phyloP scores from a whole-genome alignment of 1,284 basidiomycete genomes.

The Malassezia equina region DNA sequence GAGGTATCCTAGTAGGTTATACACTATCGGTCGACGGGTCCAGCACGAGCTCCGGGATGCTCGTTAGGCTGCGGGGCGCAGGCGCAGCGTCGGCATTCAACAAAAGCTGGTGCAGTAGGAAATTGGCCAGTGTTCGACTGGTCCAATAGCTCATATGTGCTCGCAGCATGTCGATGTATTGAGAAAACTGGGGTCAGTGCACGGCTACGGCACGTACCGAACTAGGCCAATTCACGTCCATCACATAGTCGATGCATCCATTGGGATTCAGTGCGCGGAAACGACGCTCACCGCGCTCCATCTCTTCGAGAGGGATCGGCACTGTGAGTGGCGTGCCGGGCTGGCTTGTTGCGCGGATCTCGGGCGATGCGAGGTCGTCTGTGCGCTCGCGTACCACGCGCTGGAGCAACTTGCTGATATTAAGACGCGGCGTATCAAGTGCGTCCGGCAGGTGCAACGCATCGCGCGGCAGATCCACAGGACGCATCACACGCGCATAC shows the following conservation, averaged over 20 bases:
- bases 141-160: constrained; percentile 42
- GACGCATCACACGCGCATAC: constrained; percentile 47
- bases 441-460: constrained; percentile 40
- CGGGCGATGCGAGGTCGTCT: not conserved
- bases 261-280: constrained; percentile 42
- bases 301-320: constrained; percentile 9
- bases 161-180: constrained; percentile 34
- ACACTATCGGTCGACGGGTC: constrained; percentile 16
- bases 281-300: constrained; percentile 20
- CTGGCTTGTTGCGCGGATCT: not conserved
- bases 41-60: constrained; percentile 5
- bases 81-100: constrained; percentile 3
- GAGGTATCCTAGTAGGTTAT: not conserved
- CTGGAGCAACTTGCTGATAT: constrained; percentile 44
- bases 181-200: constrained; percentile 7
- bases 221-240: constrained; percentile 3
- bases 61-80: not conserved
- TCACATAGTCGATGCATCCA: constrained; percentile 37
- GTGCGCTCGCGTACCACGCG: constrained; percentile 22
- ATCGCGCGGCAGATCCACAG: constrained; percentile 45
- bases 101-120: constrained; percentile 36
- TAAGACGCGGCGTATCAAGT: constrained; percentile 36
- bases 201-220: constrained; percentile 7
- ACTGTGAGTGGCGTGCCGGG: not conserved
- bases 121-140: constrained; percentile 31